A percentile compares a stretch with the other conserved stretches of the same genome.
phyloP scores from a whole-genome alignment of 176 grass and related monocot genomes.

The Zoysia japonica region DNA sequence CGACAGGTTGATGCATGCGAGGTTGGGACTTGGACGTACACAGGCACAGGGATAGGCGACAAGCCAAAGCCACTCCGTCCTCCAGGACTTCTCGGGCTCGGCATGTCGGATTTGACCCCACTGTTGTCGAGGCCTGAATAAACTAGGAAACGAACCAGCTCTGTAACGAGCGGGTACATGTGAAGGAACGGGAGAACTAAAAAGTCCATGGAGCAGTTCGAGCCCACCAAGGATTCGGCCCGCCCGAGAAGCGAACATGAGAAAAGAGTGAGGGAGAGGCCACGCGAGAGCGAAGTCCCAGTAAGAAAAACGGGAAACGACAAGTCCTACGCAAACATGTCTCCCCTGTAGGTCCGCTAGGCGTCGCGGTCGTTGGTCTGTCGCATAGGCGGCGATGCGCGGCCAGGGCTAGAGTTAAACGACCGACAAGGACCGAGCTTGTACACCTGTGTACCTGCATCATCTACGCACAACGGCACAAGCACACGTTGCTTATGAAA shows the following conservation, averaged over 20 bases:
- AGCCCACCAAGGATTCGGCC: slow-evolving; percentile 39
- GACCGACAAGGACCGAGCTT: slow-evolving; percentile 10
- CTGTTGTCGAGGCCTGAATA: slow-evolving; percentile 16
- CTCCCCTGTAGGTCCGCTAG: not conserved
- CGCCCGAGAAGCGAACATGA: not conserved
- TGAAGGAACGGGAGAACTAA: not conserved
- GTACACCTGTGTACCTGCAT: not conserved
- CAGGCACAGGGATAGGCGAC: slow-evolving; percentile 18
- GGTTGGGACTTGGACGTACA: slow-evolving; percentile 32
- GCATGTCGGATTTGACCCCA: slow-evolving; percentile 46
- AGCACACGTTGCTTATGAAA: not conserved
- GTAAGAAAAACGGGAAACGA: slow-evolving; percentile 17
- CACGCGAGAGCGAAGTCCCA: not conserved
- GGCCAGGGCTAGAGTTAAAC: slow-evolving; percentile 43
- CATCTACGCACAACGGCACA: not conserved
- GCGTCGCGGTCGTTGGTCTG: slow-evolving; percentile 41
- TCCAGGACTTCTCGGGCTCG: slow-evolving; percentile 48
- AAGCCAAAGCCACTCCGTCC: slow-evolving; percentile 26
- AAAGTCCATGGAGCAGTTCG: slow-evolving; percentile 8
- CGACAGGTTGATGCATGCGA: slow-evolving; percentile 7
- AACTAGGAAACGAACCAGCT: not conserved
- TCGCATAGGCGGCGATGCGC: slow-evolving; percentile 25
- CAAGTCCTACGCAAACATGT: slow-evolving; percentile 36
- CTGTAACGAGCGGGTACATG: not conserved
- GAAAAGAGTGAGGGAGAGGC: not conserved